These are phyloP conservation scores for Periconia sp. DNA, from an alignment of 2,329 filamentous ascomycete species.

Conservation along the genomic window DNA sequence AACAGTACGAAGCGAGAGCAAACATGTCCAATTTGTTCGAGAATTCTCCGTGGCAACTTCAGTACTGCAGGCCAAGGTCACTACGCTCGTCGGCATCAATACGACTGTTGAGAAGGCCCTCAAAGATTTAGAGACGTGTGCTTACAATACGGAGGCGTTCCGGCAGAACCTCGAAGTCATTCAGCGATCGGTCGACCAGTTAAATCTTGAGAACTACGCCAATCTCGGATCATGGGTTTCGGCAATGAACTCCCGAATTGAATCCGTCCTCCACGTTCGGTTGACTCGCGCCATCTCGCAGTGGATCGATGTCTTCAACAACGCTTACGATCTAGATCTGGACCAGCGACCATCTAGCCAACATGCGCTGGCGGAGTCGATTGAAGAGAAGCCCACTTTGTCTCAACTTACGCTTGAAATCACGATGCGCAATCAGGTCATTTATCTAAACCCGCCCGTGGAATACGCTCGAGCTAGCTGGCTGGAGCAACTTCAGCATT, in stretches of 20 bases:
- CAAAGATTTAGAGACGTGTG: conserved; percentile 80
- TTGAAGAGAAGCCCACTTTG: conserved; percentile 63
- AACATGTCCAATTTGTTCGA: conserved; percentile 94
- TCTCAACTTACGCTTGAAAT: conserved; percentile 84
- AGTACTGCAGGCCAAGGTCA: conserved; percentile 85
- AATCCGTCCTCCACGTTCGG: conserved; percentile 77
- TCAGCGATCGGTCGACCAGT: conserved; percentile 90
- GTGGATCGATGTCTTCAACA: conserved; percentile 86
- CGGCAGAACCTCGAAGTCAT: conserved; percentile 81
- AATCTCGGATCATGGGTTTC: conserved; percentile 92
- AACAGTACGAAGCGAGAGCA: conserved; percentile 72
- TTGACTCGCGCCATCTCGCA: conserved; percentile 82
- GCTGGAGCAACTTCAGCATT: conserved; percentile 90
- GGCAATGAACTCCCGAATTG: conserved; percentile 84
- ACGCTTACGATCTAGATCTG: conserved; percentile 41
- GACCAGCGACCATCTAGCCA: conserved; percentile 33
- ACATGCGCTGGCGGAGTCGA: conserved; percentile 52
- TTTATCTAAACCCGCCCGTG: conserved; percentile 92
- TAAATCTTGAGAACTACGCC: conserved; percentile 94
- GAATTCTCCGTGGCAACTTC: conserved; percentile 90
- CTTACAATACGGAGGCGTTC: conserved; percentile 82
- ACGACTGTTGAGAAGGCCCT: conserved; percentile 82
- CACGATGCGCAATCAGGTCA: conserved; percentile 97
- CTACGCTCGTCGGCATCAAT: conserved; percentile 78
- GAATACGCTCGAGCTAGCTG: conserved; percentile 92